phyloP scores from a whole-genome alignment of 2,329 filamentous ascomycete genomes.

The Boeremia exigua region DNA sequence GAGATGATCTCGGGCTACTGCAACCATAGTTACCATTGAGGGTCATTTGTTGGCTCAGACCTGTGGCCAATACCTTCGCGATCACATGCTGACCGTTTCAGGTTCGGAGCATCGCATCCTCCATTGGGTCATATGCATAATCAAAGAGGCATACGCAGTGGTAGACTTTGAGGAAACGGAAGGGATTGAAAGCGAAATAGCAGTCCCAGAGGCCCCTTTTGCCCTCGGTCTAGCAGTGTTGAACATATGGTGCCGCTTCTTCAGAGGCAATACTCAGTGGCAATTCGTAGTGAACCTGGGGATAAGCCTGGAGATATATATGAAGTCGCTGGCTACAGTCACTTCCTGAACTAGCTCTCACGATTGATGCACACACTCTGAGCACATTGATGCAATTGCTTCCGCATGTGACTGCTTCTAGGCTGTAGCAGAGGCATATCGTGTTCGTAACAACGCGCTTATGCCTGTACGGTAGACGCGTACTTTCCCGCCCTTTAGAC shows the following conservation, averaged over 20 bases:
- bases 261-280: conserved; percentile 58
- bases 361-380: neutral
- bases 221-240: conserved; percentile 50
- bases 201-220: conserved; percentile 32
- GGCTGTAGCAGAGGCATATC: no score
- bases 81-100: neutral
- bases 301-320: conserved; percentile 44
- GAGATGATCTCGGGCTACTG: no score
- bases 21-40: no score
- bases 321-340: neutral
- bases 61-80: no score
- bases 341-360: no score
- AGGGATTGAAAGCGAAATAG: conserved; percentile 12
- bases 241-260: conserved; percentile 57
- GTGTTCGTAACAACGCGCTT: no score
- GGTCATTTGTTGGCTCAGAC: no score
- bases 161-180: conserved; percentile 43
- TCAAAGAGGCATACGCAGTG: conserved; percentile 52
- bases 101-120: conserved; percentile 53
- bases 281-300: conserved; percentile 57
- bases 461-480: no score
- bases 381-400: no score
- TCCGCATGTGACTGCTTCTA: no score
- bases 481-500: no score
- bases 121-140: conserved; percentile 56